Base-by-base conservation (phyloP, 106 monocot genomes). In the Acorus calamus region DNA sequence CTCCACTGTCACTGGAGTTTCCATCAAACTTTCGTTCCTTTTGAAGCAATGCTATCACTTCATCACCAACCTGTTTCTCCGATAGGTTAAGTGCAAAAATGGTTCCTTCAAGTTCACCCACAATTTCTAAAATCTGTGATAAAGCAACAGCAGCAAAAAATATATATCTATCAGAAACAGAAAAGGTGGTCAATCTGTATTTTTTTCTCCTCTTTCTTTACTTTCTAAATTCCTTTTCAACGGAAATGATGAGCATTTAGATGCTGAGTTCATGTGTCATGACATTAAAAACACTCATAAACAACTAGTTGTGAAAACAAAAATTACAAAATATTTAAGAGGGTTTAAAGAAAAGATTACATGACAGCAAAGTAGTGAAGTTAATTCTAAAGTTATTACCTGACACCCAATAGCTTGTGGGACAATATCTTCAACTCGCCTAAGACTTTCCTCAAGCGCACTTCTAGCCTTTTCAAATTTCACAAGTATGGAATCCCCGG, bases 381-480 rank as follows among this genome's bases (percentile, higher is more conserved):
- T 47, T 10, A 44, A 51, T 12, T 58, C 51, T 50, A 42, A 50
- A 50, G 52, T 4, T 60, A 42, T 47, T 79, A 93, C 94, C 94
- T 89, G 83, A 61, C 68, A 73, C 41, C 81, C 70, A 57, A 89
- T 89, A 64, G 72, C 64, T 70, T 86, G 73, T 62, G 94, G 83
- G 9, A 86, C 81, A 68, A 89, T 86, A 49, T 75, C 80, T 49
- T 81, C 83, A 44, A 89, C 86, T 41, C 81, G 62, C 61, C 73
- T 78, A 43, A 94, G 83, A 54, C 81, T 81, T 59, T 86, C 88
- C 57, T 64, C 77, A 56, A 94, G 86, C 43, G 76, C 70, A 63
- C 66, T 68, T 78, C 81, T 86, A 56, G 74, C 68, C 73, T 86
- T 94, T 70, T 86, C 86, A 80, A 94, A 94, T 73, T 89, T 94